Percentiles rank a stretch among this genome's conserved stretches.
These are phyloP conservation scores for Suillus placidus DNA, from an alignment of 768 basidiomycete genomes.

Conservation along the genomic window DNA sequence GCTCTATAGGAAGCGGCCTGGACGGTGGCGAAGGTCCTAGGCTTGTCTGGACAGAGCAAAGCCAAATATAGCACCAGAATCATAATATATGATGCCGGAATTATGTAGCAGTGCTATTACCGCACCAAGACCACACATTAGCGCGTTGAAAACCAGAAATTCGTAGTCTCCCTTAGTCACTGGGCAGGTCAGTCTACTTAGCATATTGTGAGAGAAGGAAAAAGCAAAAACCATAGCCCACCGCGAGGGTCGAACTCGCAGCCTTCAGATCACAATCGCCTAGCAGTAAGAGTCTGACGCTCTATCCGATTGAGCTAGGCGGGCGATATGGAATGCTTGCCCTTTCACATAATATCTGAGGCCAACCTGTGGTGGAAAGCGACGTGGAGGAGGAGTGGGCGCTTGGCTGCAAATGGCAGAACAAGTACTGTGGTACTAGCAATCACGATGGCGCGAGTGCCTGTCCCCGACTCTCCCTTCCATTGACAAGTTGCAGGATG, in stretches of 20 bases:
- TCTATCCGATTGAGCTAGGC: conserved; percentile 58
- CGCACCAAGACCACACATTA: neutral
- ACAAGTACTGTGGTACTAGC: neutral
- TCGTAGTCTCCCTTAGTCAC: neutral
- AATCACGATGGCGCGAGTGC: neutral
- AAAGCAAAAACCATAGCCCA: conserved; percentile 2
- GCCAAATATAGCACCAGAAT: neutral
- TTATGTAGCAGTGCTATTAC: neutral
- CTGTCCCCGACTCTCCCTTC: neutral
- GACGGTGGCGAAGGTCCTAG: neutral
- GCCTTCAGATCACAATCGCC: conserved; percentile 61
- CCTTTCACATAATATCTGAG: neutral
- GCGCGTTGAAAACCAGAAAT: neutral
- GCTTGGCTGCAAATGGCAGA: neutral
- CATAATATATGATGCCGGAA: no score
- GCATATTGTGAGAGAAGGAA: no score
- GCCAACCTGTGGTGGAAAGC: neutral
- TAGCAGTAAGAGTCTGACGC: conserved; percentile 51
- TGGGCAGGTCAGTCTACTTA: neutral
- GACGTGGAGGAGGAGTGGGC: neutral
- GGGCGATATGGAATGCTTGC: conserved; percentile 28
- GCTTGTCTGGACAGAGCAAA: no score
- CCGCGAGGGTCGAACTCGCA: conserved; percentile 87
- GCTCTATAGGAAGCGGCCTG: neutral
- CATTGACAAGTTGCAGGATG: neutral